Base-by-base conservation (phyloP, 2,329 filamentous ascomycete genomes). In the Botryotinia convoluta region DNA sequence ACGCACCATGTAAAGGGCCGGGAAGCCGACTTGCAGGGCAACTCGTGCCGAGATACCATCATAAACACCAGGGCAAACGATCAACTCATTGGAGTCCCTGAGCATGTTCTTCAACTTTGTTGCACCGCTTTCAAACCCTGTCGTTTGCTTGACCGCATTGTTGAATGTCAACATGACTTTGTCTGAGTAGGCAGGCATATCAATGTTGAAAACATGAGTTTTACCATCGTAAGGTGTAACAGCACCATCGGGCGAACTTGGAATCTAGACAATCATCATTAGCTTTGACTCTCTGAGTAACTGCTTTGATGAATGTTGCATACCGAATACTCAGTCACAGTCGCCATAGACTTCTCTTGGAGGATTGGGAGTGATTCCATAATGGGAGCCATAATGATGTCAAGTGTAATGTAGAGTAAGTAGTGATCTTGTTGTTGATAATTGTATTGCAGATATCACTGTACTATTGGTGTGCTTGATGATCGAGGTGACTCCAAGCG, bases 1-100 rank as follows among this genome's bases (percentile, higher is more conserved):
- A 42, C 83, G 69, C 82, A 91, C 89, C 90, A 92, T 92, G 83
- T 92, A 92, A 42, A 92, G 79, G 72, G 84, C 86, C 63, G 91
- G 86, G 74, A 91, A 92, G 6, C 90, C 90, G 35, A 88, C 84
- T 51, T 84, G 82, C 35, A 91, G 83, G 1, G 90, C 90, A 73
- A 92, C 86, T 1, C 90, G 84, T 0, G 90, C 90, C 4, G 88
- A 89, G 71, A 92, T 85, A 12, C 91, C 91, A 83, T 93, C 91
- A 78, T 91, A 91, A 1, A 93, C 90, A 44, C 91, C 91, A 0
- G 91, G 91, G 20, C 71, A 65, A 42, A 74, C 69, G 37, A 75
- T 72, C 35, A 75, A 65, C 29, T 72, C 59, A 44, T 72, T 71
- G 16, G 64, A 39, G 20, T 71, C 59, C 3, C 44, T 45, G 44